Evolutionary conservation across 495 filamentous ascomycete species (phyloP).

Genomic region (Aspergillus biplanus): DNA sequence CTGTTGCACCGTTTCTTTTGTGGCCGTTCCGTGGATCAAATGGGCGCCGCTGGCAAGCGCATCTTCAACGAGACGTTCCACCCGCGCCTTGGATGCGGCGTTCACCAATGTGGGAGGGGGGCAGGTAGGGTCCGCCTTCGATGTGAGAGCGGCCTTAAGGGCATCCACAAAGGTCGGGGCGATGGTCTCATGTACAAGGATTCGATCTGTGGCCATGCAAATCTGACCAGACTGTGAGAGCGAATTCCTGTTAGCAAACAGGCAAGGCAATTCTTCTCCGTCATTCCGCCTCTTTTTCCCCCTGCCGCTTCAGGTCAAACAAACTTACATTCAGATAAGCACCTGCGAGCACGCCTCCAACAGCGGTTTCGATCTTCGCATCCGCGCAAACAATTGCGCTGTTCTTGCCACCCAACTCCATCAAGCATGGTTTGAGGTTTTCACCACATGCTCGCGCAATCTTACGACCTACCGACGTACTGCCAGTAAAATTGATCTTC

Average conservation of each 20-base stretch:
- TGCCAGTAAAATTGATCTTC: constrained; percentile 67
- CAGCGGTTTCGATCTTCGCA: constrained; percentile 57
- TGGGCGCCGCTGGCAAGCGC: constrained; percentile 69
- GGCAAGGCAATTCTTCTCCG: background rate
- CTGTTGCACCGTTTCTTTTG: constrained; percentile 29
- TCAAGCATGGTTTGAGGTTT: constrained; percentile 61
- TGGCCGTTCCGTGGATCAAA: constrained; percentile 56
- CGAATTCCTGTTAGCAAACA: background rate
- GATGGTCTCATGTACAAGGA: constrained; percentile 75
- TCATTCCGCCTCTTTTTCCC: background rate
- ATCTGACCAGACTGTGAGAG: constrained; percentile 69
- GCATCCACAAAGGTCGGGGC: constrained; percentile 57
- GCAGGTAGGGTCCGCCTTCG: constrained; percentile 43
- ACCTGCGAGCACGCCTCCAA: constrained; percentile 50
- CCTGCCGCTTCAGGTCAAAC: background rate
- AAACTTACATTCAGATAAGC: constrained; percentile 52
- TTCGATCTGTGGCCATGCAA: constrained; percentile 88
- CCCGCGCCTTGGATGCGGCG: constrained; percentile 61
- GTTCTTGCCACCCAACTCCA: constrained; percentile 67
- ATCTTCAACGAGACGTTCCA: constrained; percentile 62
- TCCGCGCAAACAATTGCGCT: constrained; percentile 61
- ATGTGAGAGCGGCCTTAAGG: constrained; percentile 49
- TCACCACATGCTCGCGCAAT: constrained; percentile 56
- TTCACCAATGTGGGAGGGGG: constrained; percentile 66
- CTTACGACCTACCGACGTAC: constrained; percentile 58